A percentile compares a stretch with the other conserved stretches of the same genome.
Conservation (phyloP, 768 basidiomycete species). For the Erythrobasidium yunnanense region DNA sequence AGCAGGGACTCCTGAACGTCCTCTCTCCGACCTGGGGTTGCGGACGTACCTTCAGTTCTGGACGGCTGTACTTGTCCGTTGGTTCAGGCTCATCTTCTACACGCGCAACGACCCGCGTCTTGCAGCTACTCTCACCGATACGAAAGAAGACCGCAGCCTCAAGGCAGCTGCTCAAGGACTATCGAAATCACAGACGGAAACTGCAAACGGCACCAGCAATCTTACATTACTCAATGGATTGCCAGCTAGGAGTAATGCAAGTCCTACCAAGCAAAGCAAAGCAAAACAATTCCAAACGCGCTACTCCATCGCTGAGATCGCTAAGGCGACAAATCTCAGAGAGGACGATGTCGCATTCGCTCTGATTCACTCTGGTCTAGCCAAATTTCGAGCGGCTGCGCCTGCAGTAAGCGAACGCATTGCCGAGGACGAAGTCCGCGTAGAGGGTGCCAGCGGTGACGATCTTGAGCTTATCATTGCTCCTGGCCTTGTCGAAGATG, state of each 20-base stretch:
- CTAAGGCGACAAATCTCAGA: constrained; percentile 66
- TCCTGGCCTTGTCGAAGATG: constrained; percentile 1
- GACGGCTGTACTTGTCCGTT: constrained; percentile 71
- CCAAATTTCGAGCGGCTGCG: constrained; percentile 47
- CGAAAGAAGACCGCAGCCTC: not conserved
- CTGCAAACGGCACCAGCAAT: too few species aligned
- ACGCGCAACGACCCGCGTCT: constrained; percentile 27
- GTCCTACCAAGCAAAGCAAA: too few species aligned
- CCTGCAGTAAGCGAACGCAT: not conserved
- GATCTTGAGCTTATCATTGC: constrained; percentile 1
- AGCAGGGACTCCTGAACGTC: constrained; percentile 77
- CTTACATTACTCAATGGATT: too few species aligned
- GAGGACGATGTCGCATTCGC: constrained; percentile 81
- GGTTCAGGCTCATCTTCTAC: constrained; percentile 53
- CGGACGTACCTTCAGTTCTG: constrained; percentile 76
- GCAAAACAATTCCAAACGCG: constrained; percentile 15
- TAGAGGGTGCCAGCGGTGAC: not conserved
- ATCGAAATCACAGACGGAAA: too few species aligned
- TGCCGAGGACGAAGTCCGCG: constrained; percentile 28
- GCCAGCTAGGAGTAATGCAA: too few species aligned
- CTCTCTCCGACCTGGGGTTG: constrained; percentile 82
- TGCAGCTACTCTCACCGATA: constrained; percentile 5
- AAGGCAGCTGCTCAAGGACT: not conserved
- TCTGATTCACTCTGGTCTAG: constrained; percentile 71
- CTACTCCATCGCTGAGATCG: constrained; percentile 57